A percentile compares a stretch with the other conserved stretches of the same genome.
Evolutionary conservation across 179 eudicot species (phyloP).

Genomic region (Drosera spatulata): DNA sequence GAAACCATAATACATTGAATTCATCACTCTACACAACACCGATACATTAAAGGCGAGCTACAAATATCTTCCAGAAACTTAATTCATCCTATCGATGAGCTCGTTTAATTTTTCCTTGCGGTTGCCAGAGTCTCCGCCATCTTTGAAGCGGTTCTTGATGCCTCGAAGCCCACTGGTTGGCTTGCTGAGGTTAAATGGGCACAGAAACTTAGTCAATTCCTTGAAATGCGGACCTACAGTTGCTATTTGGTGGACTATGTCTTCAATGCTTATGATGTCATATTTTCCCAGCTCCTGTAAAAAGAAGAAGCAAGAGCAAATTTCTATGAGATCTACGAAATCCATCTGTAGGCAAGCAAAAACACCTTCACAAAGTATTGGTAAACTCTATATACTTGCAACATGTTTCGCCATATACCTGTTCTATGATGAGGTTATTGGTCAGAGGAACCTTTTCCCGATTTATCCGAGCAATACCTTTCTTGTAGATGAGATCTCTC

Average conservation of each 20-base stretch:
- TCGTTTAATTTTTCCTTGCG: slow-evolving; percentile 31
- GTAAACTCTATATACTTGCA: too few relatives aligned
- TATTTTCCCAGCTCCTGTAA: slow-evolving; percentile 30
- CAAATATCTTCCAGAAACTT: background rate
- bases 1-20: too few relatives aligned
- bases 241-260: slow-evolving; percentile 25
- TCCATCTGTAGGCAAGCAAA: too few relatives aligned
- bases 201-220: slow-evolving; percentile 18
- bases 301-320: background rate
- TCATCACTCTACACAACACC: too few relatives aligned
- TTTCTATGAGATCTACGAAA: background rate
- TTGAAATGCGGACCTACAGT: slow-evolving; percentile 34
- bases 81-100: slow-evolving; percentile 28
- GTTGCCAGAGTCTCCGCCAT: slow-evolving; percentile 36
- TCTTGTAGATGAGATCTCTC: too few relatives aligned
- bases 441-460: too few relatives aligned
- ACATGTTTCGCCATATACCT: too few relatives aligned
- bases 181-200: slow-evolving; percentile 28
- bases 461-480: too few relatives aligned
- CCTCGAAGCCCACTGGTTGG: slow-evolving; percentile 21
- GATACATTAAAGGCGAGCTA: too few relatives aligned
- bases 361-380: too few relatives aligned
- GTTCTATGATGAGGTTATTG: too few relatives aligned
- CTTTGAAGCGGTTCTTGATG: slow-evolving; percentile 25
- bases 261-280: slow-evolving; percentile 27